A percentile compares a stretch with the other conserved stretches of the same genome.
Conservation (phyloP, 345 rosid genomes). For the Dovyalis caffra region DNA sequence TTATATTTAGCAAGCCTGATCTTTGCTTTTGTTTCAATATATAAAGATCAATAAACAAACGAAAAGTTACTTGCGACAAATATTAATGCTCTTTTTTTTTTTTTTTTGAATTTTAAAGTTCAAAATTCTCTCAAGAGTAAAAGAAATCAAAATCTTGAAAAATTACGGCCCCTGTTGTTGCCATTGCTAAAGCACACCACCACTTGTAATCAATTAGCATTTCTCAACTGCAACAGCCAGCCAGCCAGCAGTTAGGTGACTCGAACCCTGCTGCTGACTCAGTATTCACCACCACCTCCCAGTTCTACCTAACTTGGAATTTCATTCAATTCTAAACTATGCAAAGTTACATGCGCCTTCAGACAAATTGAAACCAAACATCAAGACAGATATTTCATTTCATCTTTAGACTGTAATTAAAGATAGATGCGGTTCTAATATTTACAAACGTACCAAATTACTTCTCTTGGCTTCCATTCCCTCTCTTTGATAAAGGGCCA, state of each 20-base stretch:
- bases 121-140: background rate
- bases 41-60: background rate
- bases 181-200: background rate
- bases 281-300: background rate
- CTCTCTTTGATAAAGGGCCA: slow-evolving; percentile 66
- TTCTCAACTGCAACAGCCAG: too few relatives aligned
- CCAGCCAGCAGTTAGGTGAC: background rate
- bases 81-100: background rate
- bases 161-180: background rate
- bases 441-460: slow-evolving; percentile 61
- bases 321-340: background rate
- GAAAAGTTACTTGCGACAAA: background rate
- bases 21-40: background rate
- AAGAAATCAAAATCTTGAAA: background rate
- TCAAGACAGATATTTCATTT: slow-evolving; percentile 6
- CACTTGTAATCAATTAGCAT: background rate
- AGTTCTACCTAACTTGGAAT: background rate
- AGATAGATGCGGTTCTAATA: slow-evolving; percentile 26
- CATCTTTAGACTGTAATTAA: slow-evolving; percentile 8
- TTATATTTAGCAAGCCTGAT: background rate
- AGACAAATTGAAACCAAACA: background rate
- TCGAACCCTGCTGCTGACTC: background rate
- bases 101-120: background rate
- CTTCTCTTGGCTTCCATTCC: slow-evolving; percentile 58
- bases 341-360: slow-evolving; percentile 1